Conservation (phyloP, 805 yeast genomes). For the Priceomyces medius region DNA sequence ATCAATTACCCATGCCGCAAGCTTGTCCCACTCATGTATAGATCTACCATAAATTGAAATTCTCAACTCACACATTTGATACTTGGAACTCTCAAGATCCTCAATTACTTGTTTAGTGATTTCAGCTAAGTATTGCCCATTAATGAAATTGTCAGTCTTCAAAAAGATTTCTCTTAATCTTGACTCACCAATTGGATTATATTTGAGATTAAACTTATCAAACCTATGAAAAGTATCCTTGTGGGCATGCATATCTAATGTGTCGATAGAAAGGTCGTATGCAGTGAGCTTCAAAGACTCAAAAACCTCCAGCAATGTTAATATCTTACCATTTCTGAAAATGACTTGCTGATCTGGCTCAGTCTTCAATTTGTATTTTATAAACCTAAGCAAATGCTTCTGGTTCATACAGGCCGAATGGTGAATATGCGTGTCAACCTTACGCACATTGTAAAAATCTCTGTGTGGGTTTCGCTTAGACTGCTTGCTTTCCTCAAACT, state of each 20-base stretch:
- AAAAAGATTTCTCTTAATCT: conserved; percentile 93
- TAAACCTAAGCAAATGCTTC: conserved; percentile 90
- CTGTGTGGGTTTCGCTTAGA: conserved; percentile 94
- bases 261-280: conserved; percentile 92
- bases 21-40: conserved; percentile 88
- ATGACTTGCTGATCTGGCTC: conserved; percentile 87
- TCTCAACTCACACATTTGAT: conserved; percentile 96
- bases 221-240: conserved; percentile 97
- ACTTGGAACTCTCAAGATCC: conserved; percentile 91
- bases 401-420: conserved; percentile 99
- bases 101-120: conserved; percentile 90
- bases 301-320: conserved; percentile 87
- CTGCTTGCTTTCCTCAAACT: conserved; percentile 87
- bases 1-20: conserved; percentile 94
- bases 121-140: conserved; percentile 89
- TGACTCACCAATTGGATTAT: conserved; percentile 98
- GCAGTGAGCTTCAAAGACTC: conserved; percentile 88
- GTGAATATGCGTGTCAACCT: conserved; percentile 97
- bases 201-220: conserved; percentile 94
- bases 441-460: conserved; percentile 94
- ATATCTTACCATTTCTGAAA: conserved; percentile 84
- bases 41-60: conserved; percentile 93
- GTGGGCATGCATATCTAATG: conserved; percentile 99
- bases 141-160: conserved; percentile 89
- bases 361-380: conserved; percentile 89